Conservation (phyloP, 2,329 filamentous ascomycete species). For the Colletotrichum lindemuthianum region DNA sequence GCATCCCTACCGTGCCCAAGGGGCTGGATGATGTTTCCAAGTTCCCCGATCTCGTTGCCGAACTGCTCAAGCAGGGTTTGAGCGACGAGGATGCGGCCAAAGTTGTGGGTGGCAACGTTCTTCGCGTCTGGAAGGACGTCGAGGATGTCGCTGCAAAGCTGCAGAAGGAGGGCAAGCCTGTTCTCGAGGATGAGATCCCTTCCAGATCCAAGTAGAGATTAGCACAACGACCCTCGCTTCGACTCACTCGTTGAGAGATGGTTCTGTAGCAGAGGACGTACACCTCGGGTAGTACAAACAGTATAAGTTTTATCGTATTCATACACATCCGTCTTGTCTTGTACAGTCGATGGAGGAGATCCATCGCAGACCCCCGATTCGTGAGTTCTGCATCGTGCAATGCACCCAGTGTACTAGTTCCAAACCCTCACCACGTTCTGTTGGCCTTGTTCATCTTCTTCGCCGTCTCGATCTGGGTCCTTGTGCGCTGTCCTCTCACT, state of each 20-base stretch:
- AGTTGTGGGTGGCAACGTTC: constrained; percentile 80
- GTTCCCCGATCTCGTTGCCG: constrained; percentile 81
- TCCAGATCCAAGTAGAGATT: constrained; percentile 24
- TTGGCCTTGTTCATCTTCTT: constrained; percentile 71
- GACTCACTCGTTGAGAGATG: neutral
- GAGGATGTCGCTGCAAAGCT: constrained; percentile 76
- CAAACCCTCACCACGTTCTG: constrained; percentile 49
- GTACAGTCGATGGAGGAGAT: constrained; percentile 37
- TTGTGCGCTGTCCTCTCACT: constrained; percentile 89
- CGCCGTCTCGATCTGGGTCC: constrained; percentile 73
- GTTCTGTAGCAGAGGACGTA: neutral
- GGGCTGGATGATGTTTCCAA: constrained; percentile 88
- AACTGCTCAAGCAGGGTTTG: constrained; percentile 78
- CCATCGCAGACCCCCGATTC: neutral
- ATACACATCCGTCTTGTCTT: constrained; percentile 38
- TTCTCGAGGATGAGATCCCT: constrained; percentile 63
- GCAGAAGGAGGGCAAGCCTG: constrained; percentile 65
- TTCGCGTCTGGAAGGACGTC: constrained; percentile 85
- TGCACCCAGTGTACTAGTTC: neutral
- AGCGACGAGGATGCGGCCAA: constrained; percentile 78
- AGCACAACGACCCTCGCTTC: neutral
- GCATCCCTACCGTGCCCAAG: constrained; percentile 70
- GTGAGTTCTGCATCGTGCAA: constrained; percentile 8
- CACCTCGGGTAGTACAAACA: constrained; percentile 16
- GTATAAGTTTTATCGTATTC: constrained; percentile 32